Base-by-base conservation (phyloP, 2,329 filamentous ascomycete genomes). In the Claviceps pazoutovae region DNA sequence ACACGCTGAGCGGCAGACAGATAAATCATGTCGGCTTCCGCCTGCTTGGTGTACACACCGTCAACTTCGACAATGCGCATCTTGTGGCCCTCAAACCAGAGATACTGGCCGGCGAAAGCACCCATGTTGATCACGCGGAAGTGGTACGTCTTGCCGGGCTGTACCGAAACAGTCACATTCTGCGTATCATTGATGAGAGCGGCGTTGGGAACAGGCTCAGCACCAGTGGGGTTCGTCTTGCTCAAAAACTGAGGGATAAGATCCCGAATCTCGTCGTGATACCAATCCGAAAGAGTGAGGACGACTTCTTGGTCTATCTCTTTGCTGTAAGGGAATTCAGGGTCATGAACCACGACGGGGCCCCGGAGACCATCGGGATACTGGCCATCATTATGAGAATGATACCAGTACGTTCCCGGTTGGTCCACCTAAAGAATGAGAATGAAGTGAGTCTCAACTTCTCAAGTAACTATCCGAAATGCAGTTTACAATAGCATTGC, bases 361-460 rank as follows among this genome's bases (percentile, higher is more conserved):
- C 75, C 82, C 21, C 83, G 74, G 5, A 86, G 70, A 11, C 84
- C 84, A 62, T 88, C 84, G 1, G 83, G 82, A 56, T 86, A 87
- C 62, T 86, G 83, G 23, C 75, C 80, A 55, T 74, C 72, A 21
- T 74, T 74, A 61, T 88, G 84, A 4, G 80, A 84, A 62, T 88
- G 84, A 58, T 89, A 90, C 86, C 85, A 89, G 65, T 87, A 89
- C 1, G 84, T 86, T 30, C 85, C 86, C 0, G 82, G 74, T 68
- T 87, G 83, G 48, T 79, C 61, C 51, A 75, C 64, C 83, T 75
- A n/a, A 36, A 19, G 2, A 36, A 19, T 4, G 19, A 13, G 11
- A 46, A 46, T 11, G n/a, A n/a, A 45, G 23, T 23, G 1, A 11
- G 13, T 17, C 23, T 8, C 9, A 8, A 26, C 8, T 46, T 17